These are phyloP conservation scores for Phlebopus sp. DNA, from an alignment of 1,284 basidiomycete species.

Conservation along the genomic window DNA sequence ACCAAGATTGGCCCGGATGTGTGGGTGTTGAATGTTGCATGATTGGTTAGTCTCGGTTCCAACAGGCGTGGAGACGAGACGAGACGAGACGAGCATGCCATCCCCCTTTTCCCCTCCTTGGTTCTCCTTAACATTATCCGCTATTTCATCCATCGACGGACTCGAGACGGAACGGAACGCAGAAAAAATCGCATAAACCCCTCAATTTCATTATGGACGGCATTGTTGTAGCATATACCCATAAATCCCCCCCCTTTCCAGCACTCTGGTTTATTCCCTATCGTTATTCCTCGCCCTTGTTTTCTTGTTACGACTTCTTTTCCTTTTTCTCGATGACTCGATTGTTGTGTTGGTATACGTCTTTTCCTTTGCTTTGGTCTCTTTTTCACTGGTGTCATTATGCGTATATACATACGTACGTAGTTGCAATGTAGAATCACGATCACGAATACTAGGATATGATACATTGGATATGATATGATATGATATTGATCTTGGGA, in stretches of 20 bases:
- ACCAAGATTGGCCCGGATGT: constrained; percentile 29
- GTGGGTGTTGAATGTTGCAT: constrained; percentile 26
- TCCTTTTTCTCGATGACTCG: not conserved
- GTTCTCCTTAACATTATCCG: constrained; percentile 21
- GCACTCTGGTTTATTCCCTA: constrained; percentile 15
- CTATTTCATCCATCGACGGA: constrained; percentile 15
- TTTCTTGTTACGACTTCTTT: constrained; percentile 2
- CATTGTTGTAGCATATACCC: constrained; percentile 24
- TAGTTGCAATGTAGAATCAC: constrained; percentile 14
- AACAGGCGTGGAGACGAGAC: constrained; percentile 3
- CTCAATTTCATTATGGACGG: constrained; percentile 10
- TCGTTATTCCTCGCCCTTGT: constrained; percentile 19
- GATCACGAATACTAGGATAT: not conserved
- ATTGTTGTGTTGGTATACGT: not conserved
- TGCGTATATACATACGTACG: too few relatives aligned
- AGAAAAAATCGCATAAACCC: constrained; percentile 17
- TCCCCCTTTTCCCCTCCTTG: too few relatives aligned
- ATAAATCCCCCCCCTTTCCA: not conserved
- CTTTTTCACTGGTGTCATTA: not conserved
- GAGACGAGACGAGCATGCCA: not conserved
- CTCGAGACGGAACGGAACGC: constrained; percentile 9
- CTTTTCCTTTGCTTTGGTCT: constrained; percentile 1
- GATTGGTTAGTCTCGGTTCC: too few relatives aligned
- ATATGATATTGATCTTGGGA: too few relatives aligned
- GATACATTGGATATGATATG: not conserved